Evolutionary conservation across 2,329 filamentous ascomycete genomes (phyloP), one percentile per base, ranked within the genome.

Genomic region (Aspergillus carbonarius): DNA sequence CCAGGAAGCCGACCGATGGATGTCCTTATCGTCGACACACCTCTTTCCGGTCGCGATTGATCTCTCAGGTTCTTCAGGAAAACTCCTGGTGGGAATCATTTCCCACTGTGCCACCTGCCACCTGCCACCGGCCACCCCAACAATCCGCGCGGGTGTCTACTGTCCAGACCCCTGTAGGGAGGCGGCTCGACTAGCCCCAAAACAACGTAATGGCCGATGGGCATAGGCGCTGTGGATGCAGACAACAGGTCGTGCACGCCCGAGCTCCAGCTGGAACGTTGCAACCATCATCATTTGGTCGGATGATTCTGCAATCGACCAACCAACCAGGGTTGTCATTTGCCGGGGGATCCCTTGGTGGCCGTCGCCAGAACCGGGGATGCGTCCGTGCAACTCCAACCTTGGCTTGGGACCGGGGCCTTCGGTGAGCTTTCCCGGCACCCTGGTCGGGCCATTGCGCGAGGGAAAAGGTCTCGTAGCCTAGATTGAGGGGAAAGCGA

Each of bases 281-380:
- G 44, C 44, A 48, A 48, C 44, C 44, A 58, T 60, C 48, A 55
- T 50, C 59, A 58, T 48, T 47, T 56, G 56, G 59, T 60, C 59
- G 52, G 55, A 60, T 60, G 59, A 60, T 55, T 40, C 46, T 59
- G 57, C 52, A 59, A 59, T 55, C 42, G 27, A 49, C 55, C 34
- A 49, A 42, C 51, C 50, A 53, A 60, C 56, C 42, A 48, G 55
- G 59, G 46, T 52, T 50, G 47, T 54, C n/a, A 60, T 60, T 60
- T 54, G 59, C 51, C 47, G 51, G 50, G 20, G 34, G 5, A 18
- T 32, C n/a, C 51, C 20, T 42, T 25, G 25, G 40, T 30, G 51
- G 51, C 37, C 37, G 25, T 42, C 37, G 23, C 39, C 51, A 54
- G 51, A 44, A 54, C 51, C 34, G 51, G 51, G 51, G 51, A 54